Evolutionary conservation across 2,329 filamentous ascomycete genomes (phyloP).

Genomic region (Cordyceps javanica): DNA sequence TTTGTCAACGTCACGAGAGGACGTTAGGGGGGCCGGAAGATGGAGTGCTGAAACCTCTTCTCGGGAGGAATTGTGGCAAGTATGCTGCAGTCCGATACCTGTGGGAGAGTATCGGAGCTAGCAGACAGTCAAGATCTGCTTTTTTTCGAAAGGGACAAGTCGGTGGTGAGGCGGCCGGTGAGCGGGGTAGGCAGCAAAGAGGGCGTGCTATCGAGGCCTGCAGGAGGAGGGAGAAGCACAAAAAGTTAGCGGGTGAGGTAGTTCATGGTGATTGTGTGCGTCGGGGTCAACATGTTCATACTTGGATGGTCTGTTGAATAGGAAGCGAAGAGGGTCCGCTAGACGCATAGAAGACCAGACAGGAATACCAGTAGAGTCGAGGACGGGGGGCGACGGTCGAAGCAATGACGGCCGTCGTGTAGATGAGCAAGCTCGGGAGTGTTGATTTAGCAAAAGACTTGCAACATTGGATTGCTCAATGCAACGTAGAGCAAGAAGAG

Average conservation of each 20-base stretch:
- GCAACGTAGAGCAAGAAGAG: background rate
- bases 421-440: conserved; percentile 17
- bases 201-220: conserved; percentile 57
- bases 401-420: conserved; percentile 21
- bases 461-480: background rate
- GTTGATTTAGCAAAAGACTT: background rate
- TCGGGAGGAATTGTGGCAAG: conserved; percentile 82
- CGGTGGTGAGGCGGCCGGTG: background rate
- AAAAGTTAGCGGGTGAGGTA: conserved; percentile 12
- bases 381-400: conserved; percentile 12
- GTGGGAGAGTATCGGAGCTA: conserved; percentile 75
- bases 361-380: conserved; percentile 15
- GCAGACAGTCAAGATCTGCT: conserved; percentile 45
- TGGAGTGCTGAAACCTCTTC: conserved; percentile 75
- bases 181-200: conserved; percentile 12
- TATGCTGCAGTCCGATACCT: conserved; percentile 71
- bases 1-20: conserved; percentile 55
- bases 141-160: background rate
- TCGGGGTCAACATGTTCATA: conserved; percentile 44
- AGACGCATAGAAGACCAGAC: conserved; percentile 72
- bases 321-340: conserved; percentile 84
- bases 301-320: conserved; percentile 86
- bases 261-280: conserved; percentile 1
- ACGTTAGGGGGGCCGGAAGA: conserved; percentile 90
- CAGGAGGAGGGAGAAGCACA: background rate